phyloP scores from a whole-genome alignment of 768 basidiomycete genomes.

The Pleurotus tuber-regium region DNA sequence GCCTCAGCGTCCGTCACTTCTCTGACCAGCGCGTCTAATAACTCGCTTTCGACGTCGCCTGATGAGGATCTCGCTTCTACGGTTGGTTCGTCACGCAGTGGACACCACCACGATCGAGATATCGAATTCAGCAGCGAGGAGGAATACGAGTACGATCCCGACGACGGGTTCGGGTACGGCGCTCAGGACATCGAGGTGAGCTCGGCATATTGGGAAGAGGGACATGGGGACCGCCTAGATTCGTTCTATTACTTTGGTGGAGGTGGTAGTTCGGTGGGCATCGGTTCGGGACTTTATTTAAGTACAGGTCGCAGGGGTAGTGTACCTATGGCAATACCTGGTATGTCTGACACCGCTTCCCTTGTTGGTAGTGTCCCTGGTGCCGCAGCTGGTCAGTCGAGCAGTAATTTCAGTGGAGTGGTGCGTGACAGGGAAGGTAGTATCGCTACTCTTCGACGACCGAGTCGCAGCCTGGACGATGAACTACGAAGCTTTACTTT shows the following conservation, averaged over 20 bases:
- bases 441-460: slow-evolving; percentile 52
- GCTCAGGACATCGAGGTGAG: slow-evolving; percentile 36
- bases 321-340: slow-evolving; percentile 60
- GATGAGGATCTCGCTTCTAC: slow-evolving; percentile 18
- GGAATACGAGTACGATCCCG: slow-evolving; percentile 36
- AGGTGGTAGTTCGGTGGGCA: slow-evolving; percentile 20
- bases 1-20: slow-evolving; percentile 9
- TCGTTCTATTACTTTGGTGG: slow-evolving; percentile 20
- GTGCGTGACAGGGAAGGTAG: slow-evolving; percentile 60
- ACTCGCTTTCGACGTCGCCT: slow-evolving; percentile 18
- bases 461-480: slow-evolving; percentile 61
- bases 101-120: slow-evolving; percentile 24
- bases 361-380: slow-evolving; percentile 15
- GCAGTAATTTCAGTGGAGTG: too few species aligned
- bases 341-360: slow-evolving; percentile 17
- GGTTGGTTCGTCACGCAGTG: slow-evolving; percentile 22
- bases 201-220: slow-evolving; percentile 31
- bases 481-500: slow-evolving; percentile 26
- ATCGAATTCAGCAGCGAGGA: slow-evolving; percentile 47
- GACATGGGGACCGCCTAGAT: slow-evolving; percentile 24
- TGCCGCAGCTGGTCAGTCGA: slow-evolving; percentile 20
- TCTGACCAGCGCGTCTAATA: slow-evolving; percentile 5
- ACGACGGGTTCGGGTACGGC: slow-evolving; percentile 35
- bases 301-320: slow-evolving; percentile 46
- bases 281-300: slow-evolving; percentile 23